Percentiles rank a stretch among this genome's conserved stretches.
These are phyloP conservation scores for Leucosporidium scottii DNA, from an alignment of 768 basidiomycete species.

Conservation along the genomic window DNA sequence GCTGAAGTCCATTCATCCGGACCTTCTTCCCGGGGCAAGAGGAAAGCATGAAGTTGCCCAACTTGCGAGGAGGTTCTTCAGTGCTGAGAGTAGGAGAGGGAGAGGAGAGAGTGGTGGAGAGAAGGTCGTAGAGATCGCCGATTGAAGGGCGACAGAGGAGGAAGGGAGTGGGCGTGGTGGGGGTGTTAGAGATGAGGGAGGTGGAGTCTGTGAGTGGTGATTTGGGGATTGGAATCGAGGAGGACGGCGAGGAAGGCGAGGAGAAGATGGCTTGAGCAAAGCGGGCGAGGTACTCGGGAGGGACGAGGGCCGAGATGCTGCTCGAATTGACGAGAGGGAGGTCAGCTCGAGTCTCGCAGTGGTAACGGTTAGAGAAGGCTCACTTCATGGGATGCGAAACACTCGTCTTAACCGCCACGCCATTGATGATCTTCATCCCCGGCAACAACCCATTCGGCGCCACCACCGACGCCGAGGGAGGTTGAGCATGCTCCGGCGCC, in stretches of 20 bases:
- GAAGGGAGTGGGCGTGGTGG: neutral
- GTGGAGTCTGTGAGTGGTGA: neutral
- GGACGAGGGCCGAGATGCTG: slow-evolving; percentile 62
- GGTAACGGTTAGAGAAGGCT: slow-evolving; percentile 75
- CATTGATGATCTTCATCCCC: slow-evolving; percentile 24
- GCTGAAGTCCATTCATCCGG: slow-evolving; percentile 38
- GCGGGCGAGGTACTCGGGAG: slow-evolving; percentile 51
- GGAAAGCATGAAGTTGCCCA: slow-evolving; percentile 83
- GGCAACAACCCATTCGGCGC: slow-evolving; percentile 10
- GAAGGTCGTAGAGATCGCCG: slow-evolving; percentile 17
- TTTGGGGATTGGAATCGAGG: no score
- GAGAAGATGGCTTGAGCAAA: slow-evolving; percentile 42
- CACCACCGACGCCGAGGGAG: neutral
- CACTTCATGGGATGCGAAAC: slow-evolving; percentile 52
- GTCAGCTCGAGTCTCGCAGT: no score
- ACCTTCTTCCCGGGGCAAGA: slow-evolving; percentile 94
- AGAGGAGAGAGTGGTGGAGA: slow-evolving; percentile 7
- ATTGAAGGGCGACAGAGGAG: neutral
- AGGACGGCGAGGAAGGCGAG: neutral
- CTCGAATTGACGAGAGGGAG: neutral
- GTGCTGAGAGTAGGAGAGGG: slow-evolving; percentile 27
- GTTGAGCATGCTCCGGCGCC: slow-evolving; percentile 9
- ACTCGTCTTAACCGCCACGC: slow-evolving; percentile 27
- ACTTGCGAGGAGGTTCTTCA: no score
- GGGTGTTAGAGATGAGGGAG: neutral